Base-by-base conservation (phyloP, 2,329 filamentous ascomycete genomes). In the Pseudopithomyces maydicus region DNA sequence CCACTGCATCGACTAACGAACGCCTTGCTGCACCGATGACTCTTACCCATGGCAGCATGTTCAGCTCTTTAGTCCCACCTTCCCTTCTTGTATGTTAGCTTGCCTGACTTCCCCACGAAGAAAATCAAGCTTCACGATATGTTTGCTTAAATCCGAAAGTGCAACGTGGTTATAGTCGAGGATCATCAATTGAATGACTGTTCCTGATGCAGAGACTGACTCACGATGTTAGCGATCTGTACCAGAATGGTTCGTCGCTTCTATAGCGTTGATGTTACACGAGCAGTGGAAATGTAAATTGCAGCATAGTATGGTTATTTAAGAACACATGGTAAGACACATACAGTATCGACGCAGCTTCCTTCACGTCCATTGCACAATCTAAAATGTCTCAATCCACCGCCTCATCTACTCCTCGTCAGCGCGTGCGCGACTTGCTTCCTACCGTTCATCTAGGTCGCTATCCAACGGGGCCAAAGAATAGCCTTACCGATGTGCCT, bases 401-500 rank as follows among this genome's bases (percentile, higher is more conserved):
- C 11, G 50, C 50, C 17, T 29, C 57, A 19, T n/a, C 57, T 10
- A 52, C 54, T 12, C 58, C 62, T 22, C 74, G 74, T 26, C 69
- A 71, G 52, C 68, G 75, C 54, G 67, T 80, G 43, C 70, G 78
- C 44, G 67, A 77, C 10, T 63, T 80, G 8, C 72, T 79, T 11
- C 71, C 78, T 20, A 70, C 58, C 14, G 58, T 77, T 15, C 62
- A 74, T 46, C 67, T 78, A 2, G 77, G 77, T 15, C 69, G 72
- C 43, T 74, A 75, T 47, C 59, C 69, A 0, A 56, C 78, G 0
- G 79, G 79, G 1, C 66, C 73, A 2, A 76, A 74, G 54, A 80
- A 81, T 62, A 75, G 74, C 41, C 62, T 80, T 43, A 79, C 78
- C n/a, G 79, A 81, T 51, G 68, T 80, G 12, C 73, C 77, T 22